Evolutionary conservation across 140 eudicot genomes (phyloP), one percentile per base, ranked within the genome.

Genomic region (Cichorium intybus): DNA sequence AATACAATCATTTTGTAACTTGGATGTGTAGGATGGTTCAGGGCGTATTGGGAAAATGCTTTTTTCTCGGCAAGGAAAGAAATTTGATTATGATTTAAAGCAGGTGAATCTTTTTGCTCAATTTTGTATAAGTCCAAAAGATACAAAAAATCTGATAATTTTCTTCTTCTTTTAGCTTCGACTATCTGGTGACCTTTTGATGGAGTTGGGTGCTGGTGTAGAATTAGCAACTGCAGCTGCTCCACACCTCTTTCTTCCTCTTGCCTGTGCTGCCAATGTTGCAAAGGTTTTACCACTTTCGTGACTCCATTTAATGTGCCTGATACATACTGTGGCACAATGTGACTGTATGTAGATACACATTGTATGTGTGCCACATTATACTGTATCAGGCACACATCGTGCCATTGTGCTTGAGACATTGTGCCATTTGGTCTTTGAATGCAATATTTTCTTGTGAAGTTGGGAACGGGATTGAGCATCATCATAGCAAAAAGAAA

Each of bases 11-110:
- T 10, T 49, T 64, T 49, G 10, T 56, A 9, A 68, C 24, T 54
- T 66, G 53, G 18, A 20, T 69, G 28, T 64, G 67, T 69, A 91
- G 98, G 98, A 92, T 73, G 98, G 98, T 57, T 89, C 98, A 46
- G 98, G 98, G 47, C 87, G 96, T 69, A 86, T 88, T 61, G 98
- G 96, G 54, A 92, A 92, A 76, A 88, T 92, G 98, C 86, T 92
- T 28, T 92, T 76, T 77, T 80, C 98, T 41, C 79, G 98, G 27
- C 98, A 92, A 77, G 98, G 98, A 66, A 92, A 83, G 87, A 92
- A 92, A 74, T 92, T 92, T 74, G 98, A 88, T 79, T 92, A 85
- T 71, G 98, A 92, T 85, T 69, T 88, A 52, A 92, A 92, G 75
- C 98, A 92, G 96, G 98, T 88, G 39, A 68, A 62, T 24, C 43